Conservation (phyloP, 768 basidiomycete genomes). For the Saitozyma sp. region DNA sequence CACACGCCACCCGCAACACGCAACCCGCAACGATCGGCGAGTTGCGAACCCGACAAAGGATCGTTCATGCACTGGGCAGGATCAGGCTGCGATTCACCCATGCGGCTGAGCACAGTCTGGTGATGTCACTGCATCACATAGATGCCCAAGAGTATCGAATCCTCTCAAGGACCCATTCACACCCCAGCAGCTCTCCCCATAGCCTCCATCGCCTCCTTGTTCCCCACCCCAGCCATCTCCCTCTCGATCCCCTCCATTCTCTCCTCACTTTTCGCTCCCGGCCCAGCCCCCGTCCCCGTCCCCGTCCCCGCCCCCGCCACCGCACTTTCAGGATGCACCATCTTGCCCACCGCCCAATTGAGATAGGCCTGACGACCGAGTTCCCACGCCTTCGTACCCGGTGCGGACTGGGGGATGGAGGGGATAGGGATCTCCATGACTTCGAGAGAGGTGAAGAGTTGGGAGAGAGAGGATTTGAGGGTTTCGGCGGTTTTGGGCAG, state of each 20-base stretch:
- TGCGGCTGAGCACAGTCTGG: not conserved
- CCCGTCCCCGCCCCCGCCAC: not conserved
- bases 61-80: too few relatives aligned
- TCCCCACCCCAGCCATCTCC: slow-evolving; percentile 13
- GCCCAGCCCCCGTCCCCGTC: not conserved
- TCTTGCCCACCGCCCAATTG: slow-evolving; percentile 65
- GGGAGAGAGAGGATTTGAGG: slow-evolving; percentile 46
- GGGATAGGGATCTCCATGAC: slow-evolving; percentile 60
- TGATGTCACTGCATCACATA: not conserved
- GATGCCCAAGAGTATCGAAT: not conserved
- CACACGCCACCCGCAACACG: too few relatives aligned
- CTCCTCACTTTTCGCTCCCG: slow-evolving; percentile 3
- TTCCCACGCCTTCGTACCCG: slow-evolving; percentile 77
- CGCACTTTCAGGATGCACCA: slow-evolving; percentile 1
- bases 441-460: slow-evolving; percentile 56
- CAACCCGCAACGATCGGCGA: too few relatives aligned
- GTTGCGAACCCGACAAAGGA: too few relatives aligned
- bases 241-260: slow-evolving; percentile 23
- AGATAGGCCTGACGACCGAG: slow-evolving; percentile 70
- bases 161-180: not conserved
- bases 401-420: slow-evolving; percentile 40
- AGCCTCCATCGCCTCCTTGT: slow-evolving; percentile 15
- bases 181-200: not conserved
- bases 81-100: not conserved
- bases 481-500: slow-evolving; percentile 23